Conservation (phyloP, 176 grass and related monocot species). For the Juncus effusus region DNA sequence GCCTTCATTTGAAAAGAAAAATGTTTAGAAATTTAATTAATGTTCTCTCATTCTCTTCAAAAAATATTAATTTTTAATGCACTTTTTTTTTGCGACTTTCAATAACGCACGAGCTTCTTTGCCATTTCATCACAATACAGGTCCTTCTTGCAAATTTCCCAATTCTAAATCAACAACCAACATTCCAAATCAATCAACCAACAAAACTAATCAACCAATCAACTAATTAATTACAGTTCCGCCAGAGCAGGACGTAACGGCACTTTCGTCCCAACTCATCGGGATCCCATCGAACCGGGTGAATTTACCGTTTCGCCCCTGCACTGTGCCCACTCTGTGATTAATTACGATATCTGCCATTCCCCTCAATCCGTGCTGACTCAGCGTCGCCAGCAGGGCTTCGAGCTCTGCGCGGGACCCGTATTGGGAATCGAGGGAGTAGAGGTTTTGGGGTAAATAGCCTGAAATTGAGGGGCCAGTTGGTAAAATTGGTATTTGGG, state of each 20-base stretch:
- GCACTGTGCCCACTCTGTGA: slow-evolving; percentile 85
- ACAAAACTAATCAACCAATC: too few relatives aligned
- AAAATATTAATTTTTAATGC: too few relatives aligned
- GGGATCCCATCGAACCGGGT: slow-evolving; percentile 96
- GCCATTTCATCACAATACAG: background rate
- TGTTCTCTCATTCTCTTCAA: too few relatives aligned
- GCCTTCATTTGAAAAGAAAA: too few relatives aligned
- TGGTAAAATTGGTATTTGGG: background rate
- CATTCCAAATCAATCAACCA: too few relatives aligned
- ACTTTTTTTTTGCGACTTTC: too few relatives aligned
- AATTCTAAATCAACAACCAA: too few relatives aligned
- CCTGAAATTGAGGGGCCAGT: slow-evolving; percentile 31
- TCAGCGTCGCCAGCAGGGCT: slow-evolving; percentile 60
- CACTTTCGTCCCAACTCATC: slow-evolving; percentile 82
- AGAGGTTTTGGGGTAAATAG: slow-evolving; percentile 87
- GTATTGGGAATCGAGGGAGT: slow-evolving; percentile 88
- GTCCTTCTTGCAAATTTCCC: slow-evolving; percentile 7
- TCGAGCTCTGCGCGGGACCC: slow-evolving; percentile 61
- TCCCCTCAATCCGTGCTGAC: slow-evolving; percentile 69
- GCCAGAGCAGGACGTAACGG: slow-evolving; percentile 95
- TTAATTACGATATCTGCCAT: slow-evolving; percentile 98
- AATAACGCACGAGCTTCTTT: too few relatives aligned
- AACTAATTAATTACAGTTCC: slow-evolving; percentile 54
- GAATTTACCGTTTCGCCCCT: slow-evolving; percentile 66
- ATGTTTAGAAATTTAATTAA: too few relatives aligned